Evolutionary conservation across 2,329 filamentous ascomycete genomes (phyloP), one percentile per base, ranked within the genome.

Genomic region (Orbilia blumenaviensis): DNA sequence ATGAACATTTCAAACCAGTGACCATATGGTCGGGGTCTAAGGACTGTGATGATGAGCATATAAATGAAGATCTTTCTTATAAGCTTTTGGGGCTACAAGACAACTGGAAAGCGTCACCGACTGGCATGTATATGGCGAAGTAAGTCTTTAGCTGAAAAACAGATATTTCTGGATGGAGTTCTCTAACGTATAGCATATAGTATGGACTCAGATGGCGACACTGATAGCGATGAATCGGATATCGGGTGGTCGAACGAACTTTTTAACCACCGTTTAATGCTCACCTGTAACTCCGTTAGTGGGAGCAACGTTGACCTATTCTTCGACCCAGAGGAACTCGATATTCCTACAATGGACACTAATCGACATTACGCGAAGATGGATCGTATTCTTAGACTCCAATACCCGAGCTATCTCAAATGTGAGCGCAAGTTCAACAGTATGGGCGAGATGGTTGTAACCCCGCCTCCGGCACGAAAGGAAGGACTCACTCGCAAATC

Each of bases 211-310:
- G 58, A 58, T 10, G 21, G 5, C 12, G 44, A 18, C 4, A 32
- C 27, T 38, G 46, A 54, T 23, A 32, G 32, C 2, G 36, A 14
- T 21, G 62, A 75, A 25, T 34, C 38, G 16, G 71, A 75, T 7
- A 64, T 75, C 14, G 44, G 23, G 10, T 75, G 71, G 71, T 56
- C 54, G 7, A 60, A 48, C 46, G 38, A 21, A n/a, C 54, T 67
- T 6, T 56, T 75, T 16, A 75, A 68, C 16, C 48, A 44, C 4
- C 71, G 71, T 8, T 48, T 75, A 7, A 46, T 67, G 38, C 71
- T 75, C 14, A 68, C 71, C 36, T 68, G 71, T 63, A 66, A 75
- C 38, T 75, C 71, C 7, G 71, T 75, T 27, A 66, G 64, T 10
- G 71, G 71, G 7, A 68, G 63, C 16, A 75, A 75, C 18, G 63